Percentiles rank a stretch among this genome's conserved stretches.
These are phyloP conservation scores for Cutaneotrichosporon mucoides DNA, from an alignment of 1,284 basidiomycete species.

Conservation along the genomic window DNA sequence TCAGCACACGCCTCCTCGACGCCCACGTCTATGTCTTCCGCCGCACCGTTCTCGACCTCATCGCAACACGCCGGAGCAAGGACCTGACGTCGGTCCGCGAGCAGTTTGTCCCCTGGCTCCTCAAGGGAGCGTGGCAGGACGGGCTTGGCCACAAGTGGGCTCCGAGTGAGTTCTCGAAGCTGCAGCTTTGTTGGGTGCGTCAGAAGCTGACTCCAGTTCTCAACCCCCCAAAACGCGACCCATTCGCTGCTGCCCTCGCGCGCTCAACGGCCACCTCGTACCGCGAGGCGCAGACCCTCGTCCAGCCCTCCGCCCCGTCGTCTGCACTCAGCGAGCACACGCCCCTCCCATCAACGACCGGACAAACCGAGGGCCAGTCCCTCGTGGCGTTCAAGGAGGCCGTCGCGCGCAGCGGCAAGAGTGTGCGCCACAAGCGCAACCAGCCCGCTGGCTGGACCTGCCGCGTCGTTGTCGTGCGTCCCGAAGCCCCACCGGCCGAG, in stretches of 20 bases:
- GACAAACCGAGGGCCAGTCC: too few relatives aligned
- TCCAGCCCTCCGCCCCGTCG: conserved; percentile 7
- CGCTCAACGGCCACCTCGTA: conserved; percentile 39
- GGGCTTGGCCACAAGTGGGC: conserved; percentile 40
- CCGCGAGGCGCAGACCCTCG: conserved; percentile 17
- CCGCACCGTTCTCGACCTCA: conserved; percentile 65
- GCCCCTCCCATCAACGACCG: conserved; percentile 13
- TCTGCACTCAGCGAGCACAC: conserved; percentile 23
- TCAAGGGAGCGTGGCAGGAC: conserved; percentile 68
- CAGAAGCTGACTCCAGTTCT: conserved; percentile 32
- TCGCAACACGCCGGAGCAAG: conserved; percentile 58
- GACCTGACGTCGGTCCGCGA: conserved; percentile 74
- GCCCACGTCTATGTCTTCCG: conserved; percentile 87
- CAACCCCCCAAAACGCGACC: conserved; percentile 39
- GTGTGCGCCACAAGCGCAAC: neutral
- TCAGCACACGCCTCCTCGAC: conserved; percentile 71
- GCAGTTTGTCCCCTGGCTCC: conserved; percentile 84
- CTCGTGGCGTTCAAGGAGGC: neutral
- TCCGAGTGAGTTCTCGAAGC: conserved; percentile 31
- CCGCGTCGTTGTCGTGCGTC: conserved; percentile 30
- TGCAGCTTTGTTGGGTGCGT: too few relatives aligned
- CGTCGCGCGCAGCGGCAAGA: conserved; percentile 4
- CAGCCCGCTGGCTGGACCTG: conserved; percentile 32
- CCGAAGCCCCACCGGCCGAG: conserved; percentile 9
- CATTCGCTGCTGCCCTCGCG: conserved; percentile 45